phyloP scores from a whole-genome alignment of 2,329 filamentous ascomycete species.

The Venturiaceae sp. region DNA sequence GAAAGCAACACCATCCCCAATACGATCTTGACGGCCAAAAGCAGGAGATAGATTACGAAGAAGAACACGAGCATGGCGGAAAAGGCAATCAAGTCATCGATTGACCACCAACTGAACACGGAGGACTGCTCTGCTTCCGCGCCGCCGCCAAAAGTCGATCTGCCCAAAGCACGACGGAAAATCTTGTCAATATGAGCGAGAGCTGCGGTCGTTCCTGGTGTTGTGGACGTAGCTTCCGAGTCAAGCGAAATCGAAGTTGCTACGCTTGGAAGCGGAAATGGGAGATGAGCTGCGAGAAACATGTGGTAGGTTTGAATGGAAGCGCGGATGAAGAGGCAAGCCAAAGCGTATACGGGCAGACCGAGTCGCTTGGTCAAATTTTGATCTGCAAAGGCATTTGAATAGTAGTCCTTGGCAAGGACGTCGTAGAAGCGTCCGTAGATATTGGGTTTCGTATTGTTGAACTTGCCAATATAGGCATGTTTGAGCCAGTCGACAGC shows the following conservation, averaged over 20 bases:
- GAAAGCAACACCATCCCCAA: constrained; percentile 80
- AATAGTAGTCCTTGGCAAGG: constrained; percentile 95
- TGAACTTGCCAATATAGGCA: constrained; percentile 96
- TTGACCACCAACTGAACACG: constrained; percentile 36
- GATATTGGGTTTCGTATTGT: constrained; percentile 85
- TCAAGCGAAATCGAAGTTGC: constrained; percentile 58
- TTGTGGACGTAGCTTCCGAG: constrained; percentile 30
- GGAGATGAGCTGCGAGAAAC: constrained; percentile 83
- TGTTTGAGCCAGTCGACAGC: constrained; percentile 96
- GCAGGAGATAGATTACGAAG: constrained; percentile 59
- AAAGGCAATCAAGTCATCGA: constrained; percentile 65
- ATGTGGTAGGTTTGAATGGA: constrained; percentile 96
- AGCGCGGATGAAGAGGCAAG: constrained; percentile 89
- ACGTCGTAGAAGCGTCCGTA: constrained; percentile 89
- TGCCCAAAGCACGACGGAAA: constrained; percentile 66
- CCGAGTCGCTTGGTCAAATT: constrained; percentile 84
- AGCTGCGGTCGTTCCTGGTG: constrained; percentile 66
- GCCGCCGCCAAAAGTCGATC: constrained; percentile 53
- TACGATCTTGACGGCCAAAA: constrained; percentile 53
- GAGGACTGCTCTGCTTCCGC: constrained; percentile 13
- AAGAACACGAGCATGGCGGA: constrained; percentile 81
- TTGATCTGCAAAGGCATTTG: constrained; percentile 65
- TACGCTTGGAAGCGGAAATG: constrained; percentile 52
- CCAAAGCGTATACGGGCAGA: constrained; percentile 82
- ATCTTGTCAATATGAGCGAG: constrained; percentile 70